Base-by-base conservation (phyloP, 2,329 filamentous ascomycete genomes). In the Epichloe bromicola region DNA sequence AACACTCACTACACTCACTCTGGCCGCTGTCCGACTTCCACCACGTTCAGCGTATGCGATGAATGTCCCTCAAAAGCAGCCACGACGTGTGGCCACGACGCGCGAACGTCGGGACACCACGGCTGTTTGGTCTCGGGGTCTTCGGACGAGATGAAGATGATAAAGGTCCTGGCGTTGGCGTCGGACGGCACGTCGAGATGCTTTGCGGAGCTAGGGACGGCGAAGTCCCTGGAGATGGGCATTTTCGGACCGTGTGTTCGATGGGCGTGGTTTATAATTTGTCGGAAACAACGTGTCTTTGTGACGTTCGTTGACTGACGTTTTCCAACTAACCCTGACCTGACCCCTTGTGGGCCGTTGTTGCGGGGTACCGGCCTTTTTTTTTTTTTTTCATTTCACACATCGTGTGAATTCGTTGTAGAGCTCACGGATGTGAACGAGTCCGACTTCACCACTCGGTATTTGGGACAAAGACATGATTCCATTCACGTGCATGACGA, bases 41-140 rank as follows among this genome's bases (percentile, higher is more conserved):
- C 57, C n/a, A 64, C 57, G 0, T 56, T 59, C 39, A 67, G 54
- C 1, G 41, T 46, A 1, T 63, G 63, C 3, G 60, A 53, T 17
- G 56, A 54, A 1, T 58, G 51, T 0, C 52, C 51, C 0, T 57
- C 54, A 51, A 70, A 70, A 2, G 63, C 61, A 1, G 58, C 53
- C 3, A 59, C 51, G 20, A 70, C 58, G 42, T 59, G 51, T 0
- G 67, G 67, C 50, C 68, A 51, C 0, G 67, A 64, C 8, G 63
- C 64, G 14, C 64, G 60, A 26, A 70, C 67, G 48, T 70, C 67
- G 1, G 68, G 67, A 23, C 67, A 70, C 68, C 67, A 70, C 4
- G 67, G 59, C 51, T 64, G 56, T 7, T 60, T 59, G 17, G 67
- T 70, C 3, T 54, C 53, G 7, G 65, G 61, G 42, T 68, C 65